These are phyloP conservation scores for Cyclotella atomus DNA, from an alignment of 108 stramenopile species.

Conservation along the genomic window DNA sequence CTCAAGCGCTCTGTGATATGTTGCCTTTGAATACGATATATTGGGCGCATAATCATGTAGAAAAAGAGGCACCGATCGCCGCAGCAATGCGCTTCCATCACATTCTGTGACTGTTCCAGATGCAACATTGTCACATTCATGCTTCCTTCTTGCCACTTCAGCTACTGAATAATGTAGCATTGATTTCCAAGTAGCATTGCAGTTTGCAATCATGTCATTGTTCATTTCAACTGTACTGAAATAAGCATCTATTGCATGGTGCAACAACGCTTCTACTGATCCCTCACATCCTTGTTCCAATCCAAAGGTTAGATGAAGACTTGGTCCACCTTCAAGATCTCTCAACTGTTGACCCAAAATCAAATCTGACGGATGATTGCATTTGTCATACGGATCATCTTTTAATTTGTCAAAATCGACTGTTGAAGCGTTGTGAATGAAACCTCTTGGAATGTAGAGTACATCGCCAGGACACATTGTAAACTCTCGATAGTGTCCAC, in stretches of 20 bases:
- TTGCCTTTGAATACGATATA: neutral
- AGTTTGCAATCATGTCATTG: neutral
- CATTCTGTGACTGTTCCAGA: slow-evolving; percentile 3
- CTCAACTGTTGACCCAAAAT: neutral
- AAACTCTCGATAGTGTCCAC: slow-evolving; percentile 25
- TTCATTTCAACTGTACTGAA: neutral
- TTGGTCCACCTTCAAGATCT: slow-evolving; percentile 19
- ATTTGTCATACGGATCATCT: slow-evolving; percentile 1
- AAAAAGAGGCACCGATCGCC: slow-evolving; percentile 16
- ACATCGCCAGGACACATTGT: slow-evolving; percentile 39
- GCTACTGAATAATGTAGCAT: slow-evolving; percentile 32
- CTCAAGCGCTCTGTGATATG: slow-evolving; percentile 5
- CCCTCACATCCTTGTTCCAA: slow-evolving; percentile 23
- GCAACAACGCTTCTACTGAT: slow-evolving; percentile 32
- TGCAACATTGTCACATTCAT: slow-evolving; percentile 18
- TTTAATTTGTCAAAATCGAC: slow-evolving; percentile 15
- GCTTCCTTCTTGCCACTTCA: slow-evolving; percentile 28
- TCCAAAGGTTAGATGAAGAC: slow-evolving; percentile 41
- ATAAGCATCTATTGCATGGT: slow-evolving; percentile 32
- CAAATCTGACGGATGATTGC: neutral
- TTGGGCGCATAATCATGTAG: slow-evolving; percentile 1
- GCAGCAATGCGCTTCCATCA: slow-evolving; percentile 12
- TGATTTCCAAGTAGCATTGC: slow-evolving; percentile 17
- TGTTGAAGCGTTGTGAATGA: slow-evolving; percentile 44
- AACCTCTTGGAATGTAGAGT: slow-evolving; percentile 35